Conservation (phyloP, 148 eudicot species). For the Chenopodium album region DNA sequence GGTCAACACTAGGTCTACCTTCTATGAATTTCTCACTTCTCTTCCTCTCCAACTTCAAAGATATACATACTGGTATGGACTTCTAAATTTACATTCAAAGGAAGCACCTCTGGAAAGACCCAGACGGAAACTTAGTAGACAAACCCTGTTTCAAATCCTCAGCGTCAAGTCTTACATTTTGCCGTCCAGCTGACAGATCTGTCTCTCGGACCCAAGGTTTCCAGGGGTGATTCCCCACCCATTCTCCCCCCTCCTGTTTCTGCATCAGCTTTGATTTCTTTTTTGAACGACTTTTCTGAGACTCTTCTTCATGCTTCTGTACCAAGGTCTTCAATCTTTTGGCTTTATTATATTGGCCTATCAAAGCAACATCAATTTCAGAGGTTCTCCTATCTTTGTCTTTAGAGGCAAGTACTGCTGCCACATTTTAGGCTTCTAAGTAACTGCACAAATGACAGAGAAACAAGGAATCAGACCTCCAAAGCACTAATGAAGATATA, state of each 20-base stretch:
- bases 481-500: background rate
- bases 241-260: constrained; percentile 48
- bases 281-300: constrained; percentile 42
- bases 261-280: constrained; percentile 60
- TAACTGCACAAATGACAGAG: constrained; percentile 47
- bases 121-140: constrained; percentile 76
- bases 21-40: constrained; percentile 33
- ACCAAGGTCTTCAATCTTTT: constrained; percentile 82
- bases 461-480: background rate
- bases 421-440: constrained; percentile 83
- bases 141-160: constrained; percentile 38
- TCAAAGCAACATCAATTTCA: constrained; percentile 61
- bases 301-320: constrained; percentile 72
- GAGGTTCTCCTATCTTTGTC: constrained; percentile 48
- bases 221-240: constrained; percentile 96
- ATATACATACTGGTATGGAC: too few species aligned
- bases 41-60: constrained; percentile 53
- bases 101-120: constrained; percentile 82
- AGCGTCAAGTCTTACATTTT: constrained; percentile 60
- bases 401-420: constrained; percentile 74
- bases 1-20: constrained; percentile 25
- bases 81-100: constrained; percentile 33
- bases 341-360: constrained; percentile 81
- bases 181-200: constrained; percentile 86
- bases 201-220: constrained; percentile 98